These are phyloP conservation scores for Quercus dentata DNA, from an alignment of 306 rosid genomes.

Conservation along the genomic window DNA sequence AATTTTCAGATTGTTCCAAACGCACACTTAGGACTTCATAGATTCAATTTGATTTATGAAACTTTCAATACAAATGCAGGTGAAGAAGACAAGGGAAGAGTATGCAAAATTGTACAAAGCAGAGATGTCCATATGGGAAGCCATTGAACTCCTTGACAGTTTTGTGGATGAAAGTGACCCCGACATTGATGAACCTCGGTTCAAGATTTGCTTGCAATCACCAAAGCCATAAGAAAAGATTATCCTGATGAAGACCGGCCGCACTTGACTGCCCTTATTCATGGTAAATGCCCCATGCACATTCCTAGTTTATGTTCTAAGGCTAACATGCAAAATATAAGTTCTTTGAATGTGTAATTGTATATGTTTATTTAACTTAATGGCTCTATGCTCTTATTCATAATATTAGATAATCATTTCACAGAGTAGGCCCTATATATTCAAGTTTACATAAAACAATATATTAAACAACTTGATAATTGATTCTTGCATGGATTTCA, in stretches of 20 bases:
- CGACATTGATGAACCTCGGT: conserved; percentile 18
- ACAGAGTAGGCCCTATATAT: too few species aligned
- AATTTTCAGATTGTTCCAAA: too few species aligned
- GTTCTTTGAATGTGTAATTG: neutral
- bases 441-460: too few species aligned
- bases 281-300: conserved; percentile 22
- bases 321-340: neutral
- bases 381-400: too few species aligned
- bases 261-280: conserved; percentile 45
- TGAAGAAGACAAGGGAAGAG: conserved; percentile 31
- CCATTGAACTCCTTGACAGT: conserved; percentile 41
- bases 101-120: conserved; percentile 38
- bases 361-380: neutral
- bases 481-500: conserved; percentile 11
- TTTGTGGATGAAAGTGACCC: conserved; percentile 34
- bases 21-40: neutral
- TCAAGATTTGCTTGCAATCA: conserved; percentile 17
- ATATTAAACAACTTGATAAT: too few species aligned
- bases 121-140: conserved; percentile 47
- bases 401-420: too few species aligned
- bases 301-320: neutral
- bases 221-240: conserved; percentile 22
- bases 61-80: conserved; percentile 20
- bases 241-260: conserved; percentile 27
- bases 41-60: neutral